Base-by-base conservation (phyloP, 495 filamentous ascomycete genomes). In the Aspergillus asperescens region DNA sequence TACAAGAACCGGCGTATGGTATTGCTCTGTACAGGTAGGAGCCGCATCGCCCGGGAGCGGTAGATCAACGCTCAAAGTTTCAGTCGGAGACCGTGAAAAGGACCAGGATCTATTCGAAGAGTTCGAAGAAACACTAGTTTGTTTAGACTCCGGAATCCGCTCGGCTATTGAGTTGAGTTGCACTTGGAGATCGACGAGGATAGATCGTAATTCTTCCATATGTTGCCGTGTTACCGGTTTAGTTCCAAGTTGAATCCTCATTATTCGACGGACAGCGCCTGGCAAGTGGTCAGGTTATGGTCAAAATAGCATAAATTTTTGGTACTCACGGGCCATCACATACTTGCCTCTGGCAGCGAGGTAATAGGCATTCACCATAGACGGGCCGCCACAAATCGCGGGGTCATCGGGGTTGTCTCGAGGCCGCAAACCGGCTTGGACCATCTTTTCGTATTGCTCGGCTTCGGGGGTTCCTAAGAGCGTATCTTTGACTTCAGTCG, bases 341-440 rank as follows among this genome's bases (percentile, higher is more conserved):
- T 75, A 75, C 63, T 77, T 77, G 0, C 72, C 73, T 32, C 64
- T 62, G 2, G 70, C 72, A 15, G 68, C 67, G n/a, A 77, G 54
- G 34, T 77, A 77, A 23, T 71, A 74, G 8, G 75, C 71, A 56
- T 75, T 77, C 20, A 77, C 73, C 63, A 68, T 74, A 1, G 73
- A 77, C 1, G 69, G 63, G 5, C 73, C 71, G 28, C 72, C 72
- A 32, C 73, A 73, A 18, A 75, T 37, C 15, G 64, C 70, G 1
- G 73, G 72, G 13, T 72, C 72, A 43, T 77, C 73, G 18, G 73
- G 72, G 37, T 71, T 71, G 39, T 77, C 73, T 4, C 62, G 68
- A 28, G 63, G 47, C 19, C 64, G 65, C 48, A 69, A 46, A n/a
- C 64, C 63, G 1, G 62, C 41, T 32, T 61, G 57, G 7, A 77